phyloP scores from a whole-genome alignment of 352 stramenopile species.

The Phytophthora hybrid region DNA sequence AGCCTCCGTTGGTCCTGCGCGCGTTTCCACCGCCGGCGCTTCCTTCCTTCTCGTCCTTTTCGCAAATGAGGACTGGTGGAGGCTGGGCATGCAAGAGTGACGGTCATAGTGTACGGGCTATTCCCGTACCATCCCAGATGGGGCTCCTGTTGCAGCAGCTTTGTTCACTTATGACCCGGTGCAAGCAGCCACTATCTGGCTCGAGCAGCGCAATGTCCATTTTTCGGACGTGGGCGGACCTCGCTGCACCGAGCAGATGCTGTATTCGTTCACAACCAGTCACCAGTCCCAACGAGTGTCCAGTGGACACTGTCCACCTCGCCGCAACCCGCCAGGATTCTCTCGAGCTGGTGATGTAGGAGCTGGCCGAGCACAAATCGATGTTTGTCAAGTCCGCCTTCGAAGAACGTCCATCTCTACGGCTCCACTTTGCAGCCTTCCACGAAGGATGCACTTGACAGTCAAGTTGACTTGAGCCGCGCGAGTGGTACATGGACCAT shows the following conservation, averaged over 20 bases:
- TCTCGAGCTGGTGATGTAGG: slow-evolving; percentile 26
- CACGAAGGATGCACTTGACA: slow-evolving; percentile 21
- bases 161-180: too few relatives aligned
- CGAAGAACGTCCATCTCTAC: not conserved
- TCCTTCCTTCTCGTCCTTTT: too few relatives aligned
- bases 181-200: too few relatives aligned
- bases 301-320: not conserved
- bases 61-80: too few relatives aligned
- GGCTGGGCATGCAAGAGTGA: too few relatives aligned
- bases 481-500: not conserved
- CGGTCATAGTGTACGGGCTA: too few relatives aligned
- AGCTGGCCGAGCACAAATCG: not conserved
- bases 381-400: not conserved
- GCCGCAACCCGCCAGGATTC: not conserved
- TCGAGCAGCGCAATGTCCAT: not conserved
- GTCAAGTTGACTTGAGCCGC: slow-evolving; percentile 28
- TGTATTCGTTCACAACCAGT: slow-evolving; percentile 20
- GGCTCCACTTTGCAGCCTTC: not conserved
- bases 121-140: too few relatives aligned
- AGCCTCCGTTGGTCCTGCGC: too few relatives aligned
- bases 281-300: not conserved
- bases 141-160: too few relatives aligned
- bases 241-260: slow-evolving; percentile 16
- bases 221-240: not conserved
- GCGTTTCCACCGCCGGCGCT: too few relatives aligned